Percentiles rank a stretch among this genome's conserved stretches.
Conservation (phyloP, 2,329 filamentous ascomycete genomes). For the Mycogone perniciosa region DNA sequence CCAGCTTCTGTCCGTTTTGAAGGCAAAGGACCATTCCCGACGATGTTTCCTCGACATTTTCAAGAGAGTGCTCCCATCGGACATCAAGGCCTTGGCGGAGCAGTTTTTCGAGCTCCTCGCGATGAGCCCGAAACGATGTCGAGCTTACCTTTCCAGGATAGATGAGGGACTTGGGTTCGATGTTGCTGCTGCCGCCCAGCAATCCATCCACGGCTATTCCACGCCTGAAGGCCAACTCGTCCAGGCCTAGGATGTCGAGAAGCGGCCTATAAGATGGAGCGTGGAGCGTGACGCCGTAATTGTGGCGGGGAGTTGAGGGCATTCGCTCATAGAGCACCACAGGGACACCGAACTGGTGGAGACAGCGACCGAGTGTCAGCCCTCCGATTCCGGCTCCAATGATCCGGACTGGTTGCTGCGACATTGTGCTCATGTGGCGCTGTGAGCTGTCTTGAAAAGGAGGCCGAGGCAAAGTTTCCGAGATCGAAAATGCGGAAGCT, state of each 20-base stretch:
- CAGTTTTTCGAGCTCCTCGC: conserved; percentile 7
- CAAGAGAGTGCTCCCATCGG: conserved; percentile 4
- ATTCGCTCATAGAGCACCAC: conserved; percentile 9
- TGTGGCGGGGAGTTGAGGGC: conserved; percentile 2
- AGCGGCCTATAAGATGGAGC: conserved; percentile 7
- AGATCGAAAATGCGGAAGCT: background rate
- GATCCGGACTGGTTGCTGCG: conserved; percentile 8
- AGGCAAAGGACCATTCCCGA: conserved; percentile 4
- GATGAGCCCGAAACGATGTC: conserved; percentile 7
- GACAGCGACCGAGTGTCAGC: conserved; percentile 9
- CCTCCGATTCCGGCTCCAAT: conserved; percentile 10
- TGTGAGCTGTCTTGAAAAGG: background rate
- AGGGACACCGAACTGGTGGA: conserved; percentile 5
- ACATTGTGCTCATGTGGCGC: background rate
- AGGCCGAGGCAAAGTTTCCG: background rate
- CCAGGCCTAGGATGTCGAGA: conserved; percentile 2
- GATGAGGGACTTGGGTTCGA: conserved; percentile 4
- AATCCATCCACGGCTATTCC: conserved; percentile 4
- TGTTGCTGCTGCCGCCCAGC: conserved; percentile 1
- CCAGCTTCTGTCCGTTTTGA: conserved; percentile 4
- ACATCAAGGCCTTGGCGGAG: conserved; percentile 9
- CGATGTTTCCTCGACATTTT: conserved; percentile 3
- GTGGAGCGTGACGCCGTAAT: conserved; percentile 8
- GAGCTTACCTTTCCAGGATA: background rate
- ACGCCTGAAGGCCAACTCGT: conserved; percentile 6